Base-by-base conservation (phyloP, 345 rosid genomes). In the Gossypium herbaceum region DNA sequence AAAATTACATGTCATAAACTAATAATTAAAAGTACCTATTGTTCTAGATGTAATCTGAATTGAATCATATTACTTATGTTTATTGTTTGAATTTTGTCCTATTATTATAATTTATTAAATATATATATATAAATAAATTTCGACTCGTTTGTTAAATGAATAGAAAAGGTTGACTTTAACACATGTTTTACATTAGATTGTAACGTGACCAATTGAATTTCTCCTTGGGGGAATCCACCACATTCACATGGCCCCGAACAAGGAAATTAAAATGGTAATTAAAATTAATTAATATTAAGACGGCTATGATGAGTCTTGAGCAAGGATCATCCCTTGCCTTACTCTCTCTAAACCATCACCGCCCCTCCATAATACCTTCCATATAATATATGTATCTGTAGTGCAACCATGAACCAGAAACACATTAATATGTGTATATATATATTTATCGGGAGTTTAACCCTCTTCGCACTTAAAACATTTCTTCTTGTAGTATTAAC, bases 271-370 rank as follows among this genome's bases (percentile, higher is more conserved):
- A 12, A 15, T 22, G 16, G 19, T 62, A 34, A 48, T 45, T 22
- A 68, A 19, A 56, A 56, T 19, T 9, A 17, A 9, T 75, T 60
- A 67, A 81, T 48, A 64, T 47, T 82, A 0, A 81, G 85, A 77
- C 76, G 82, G 83, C 66, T 73, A 16, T 44, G 83, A 75, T 80
- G 34, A 48, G 62, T 71, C 45, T 58, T 73, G 24, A 9, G 29
- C 17, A 57, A n/a, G 12, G 52, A 69, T 68, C 73, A 16, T 4
- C 7, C 24, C 12, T 69, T 27, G 24, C 59, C 25, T 25, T 25
- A 27, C 20, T 16, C 9, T 51, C 25, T 17, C 25, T 34, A 50
- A 24, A 48, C 72, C 72, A 4, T 2, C 24, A 72, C 75, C 83
- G 73, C 11, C 75, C 81, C 68, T 43, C 4, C 44, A 72, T 52